Evolutionary conservation across 2,329 filamentous ascomycete genomes (phyloP).

Genomic region (Chalara sp.): DNA sequence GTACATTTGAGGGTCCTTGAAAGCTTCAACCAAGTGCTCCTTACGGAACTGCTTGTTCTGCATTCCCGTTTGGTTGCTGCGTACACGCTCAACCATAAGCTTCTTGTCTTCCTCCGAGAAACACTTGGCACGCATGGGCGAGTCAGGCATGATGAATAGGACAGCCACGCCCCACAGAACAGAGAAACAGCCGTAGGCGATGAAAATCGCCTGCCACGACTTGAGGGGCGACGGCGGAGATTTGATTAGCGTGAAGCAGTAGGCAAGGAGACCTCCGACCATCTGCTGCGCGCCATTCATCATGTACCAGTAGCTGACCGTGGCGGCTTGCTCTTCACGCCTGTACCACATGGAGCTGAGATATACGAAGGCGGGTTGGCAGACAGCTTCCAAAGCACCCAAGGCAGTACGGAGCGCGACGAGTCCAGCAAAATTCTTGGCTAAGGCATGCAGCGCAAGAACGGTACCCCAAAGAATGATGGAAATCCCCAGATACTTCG

Average conservation of each 20-base stretch:
- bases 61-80: constrained; percentile 51
- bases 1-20: constrained; percentile 59
- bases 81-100: constrained; percentile 44
- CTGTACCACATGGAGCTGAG: constrained; percentile 69
- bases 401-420: constrained; percentile 60
- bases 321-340: constrained; percentile 58
- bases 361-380: constrained; percentile 61
- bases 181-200: constrained; percentile 38
- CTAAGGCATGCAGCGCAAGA: constrained; percentile 54
- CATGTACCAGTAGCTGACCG: constrained; percentile 58
- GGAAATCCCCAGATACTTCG: constrained; percentile 27
- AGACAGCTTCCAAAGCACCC: constrained; percentile 60
- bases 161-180: constrained; percentile 34
- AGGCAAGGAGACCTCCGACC: constrained; percentile 55
- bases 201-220: constrained; percentile 55
- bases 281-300: constrained; percentile 70
- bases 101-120: constrained; percentile 36
- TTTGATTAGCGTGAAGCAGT: constrained; percentile 46
- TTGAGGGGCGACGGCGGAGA: constrained; percentile 42
- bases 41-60: constrained; percentile 42
- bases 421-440: constrained; percentile 52
- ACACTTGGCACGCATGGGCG: constrained; percentile 39
- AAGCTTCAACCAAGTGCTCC: constrained; percentile 43
- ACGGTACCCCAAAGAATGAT: constrained; percentile 46
- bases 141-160: constrained; percentile 41